A percentile compares a stretch with the other conserved stretches of the same genome.
Conservation (phyloP, 768 basidiomycete species). For the Tricholoma furcatifolium region DNA sequence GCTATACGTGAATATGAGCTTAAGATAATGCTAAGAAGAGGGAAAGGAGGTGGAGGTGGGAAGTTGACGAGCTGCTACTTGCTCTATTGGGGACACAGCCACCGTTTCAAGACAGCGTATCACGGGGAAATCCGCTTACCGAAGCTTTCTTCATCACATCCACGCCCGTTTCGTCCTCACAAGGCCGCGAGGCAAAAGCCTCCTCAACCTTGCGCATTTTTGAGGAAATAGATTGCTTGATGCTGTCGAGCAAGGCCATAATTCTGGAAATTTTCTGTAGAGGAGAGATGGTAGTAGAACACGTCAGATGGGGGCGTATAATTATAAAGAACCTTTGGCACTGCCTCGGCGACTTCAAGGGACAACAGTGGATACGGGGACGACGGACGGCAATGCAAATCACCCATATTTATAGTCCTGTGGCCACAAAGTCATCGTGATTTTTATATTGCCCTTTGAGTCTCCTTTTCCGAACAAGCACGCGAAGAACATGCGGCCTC, state of each 20-base stretch:
- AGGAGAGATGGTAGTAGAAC: not conserved
- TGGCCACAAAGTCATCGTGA: too few species aligned
- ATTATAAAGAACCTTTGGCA: not conserved
- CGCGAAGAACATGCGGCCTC: too few species aligned
- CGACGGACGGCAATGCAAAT: not conserved
- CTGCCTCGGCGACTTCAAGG: slow-evolving; percentile 6
- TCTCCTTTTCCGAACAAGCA: too few species aligned
- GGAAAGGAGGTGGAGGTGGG: not conserved
- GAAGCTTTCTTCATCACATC: not conserved
- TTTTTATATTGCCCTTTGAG: too few species aligned
- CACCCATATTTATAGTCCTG: not conserved
- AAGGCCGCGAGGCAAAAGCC: not conserved
- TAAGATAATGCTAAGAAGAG: not conserved
- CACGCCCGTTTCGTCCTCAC: not conserved
- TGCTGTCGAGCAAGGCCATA: slow-evolving; percentile 17
- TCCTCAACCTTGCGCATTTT: slow-evolving; percentile 9
- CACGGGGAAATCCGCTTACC: slow-evolving; percentile 10
- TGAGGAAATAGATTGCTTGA: slow-evolving; percentile 15
- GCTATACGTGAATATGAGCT: slow-evolving; percentile 7
- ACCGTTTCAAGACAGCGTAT: slow-evolving; percentile 4
- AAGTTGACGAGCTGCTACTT: slow-evolving; percentile 7
- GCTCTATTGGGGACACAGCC: slow-evolving; percentile 16
- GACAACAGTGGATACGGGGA: not conserved
- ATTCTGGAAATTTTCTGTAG: not conserved
- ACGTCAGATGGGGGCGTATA: not conserved